phyloP scores from a whole-genome alignment of 768 basidiomycete genomes.

The Suillus discolor region DNA sequence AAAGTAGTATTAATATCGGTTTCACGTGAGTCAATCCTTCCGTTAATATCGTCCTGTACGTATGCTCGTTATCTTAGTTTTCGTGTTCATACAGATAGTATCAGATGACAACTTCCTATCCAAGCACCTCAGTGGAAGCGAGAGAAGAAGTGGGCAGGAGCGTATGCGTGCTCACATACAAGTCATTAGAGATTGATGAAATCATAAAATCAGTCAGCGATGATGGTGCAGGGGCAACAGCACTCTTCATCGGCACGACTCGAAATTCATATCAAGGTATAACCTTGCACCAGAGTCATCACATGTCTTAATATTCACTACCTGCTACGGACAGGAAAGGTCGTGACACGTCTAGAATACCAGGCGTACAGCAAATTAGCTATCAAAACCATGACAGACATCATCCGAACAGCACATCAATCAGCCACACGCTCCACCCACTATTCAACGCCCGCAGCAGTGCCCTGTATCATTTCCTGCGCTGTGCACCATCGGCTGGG shows the following conservation, averaged over 20 bases:
- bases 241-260: slow-evolving; percentile 83
- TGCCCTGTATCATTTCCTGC: slow-evolving; percentile 53
- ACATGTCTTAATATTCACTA: slow-evolving; percentile 14
- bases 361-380: slow-evolving; percentile 83
- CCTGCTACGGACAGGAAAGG: slow-evolving; percentile 50
- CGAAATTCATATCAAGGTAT: slow-evolving; percentile 85
- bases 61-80: neutral
- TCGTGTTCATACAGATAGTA: neutral
- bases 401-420: slow-evolving; percentile 50
- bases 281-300: slow-evolving; percentile 4
- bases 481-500: slow-evolving; percentile 79
- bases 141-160: slow-evolving; percentile 26
- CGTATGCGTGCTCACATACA: slow-evolving; percentile 58
- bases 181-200: slow-evolving; percentile 52
- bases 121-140: slow-evolving; percentile 28
- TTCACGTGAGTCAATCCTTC: neutral
- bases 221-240: slow-evolving; percentile 69
- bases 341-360: slow-evolving; percentile 75
- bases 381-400: slow-evolving; percentile 72
- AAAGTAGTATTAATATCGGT: neutral
- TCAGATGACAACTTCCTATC: slow-evolving; percentile 22
- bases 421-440: slow-evolving; percentile 47
- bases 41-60: neutral
- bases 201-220: slow-evolving; percentile 67
- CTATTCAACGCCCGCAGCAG: slow-evolving; percentile 27